These are phyloP conservation scores for Podospora fimiseda DNA, from an alignment of 495 filamentous ascomycete genomes.

Conservation along the genomic window DNA sequence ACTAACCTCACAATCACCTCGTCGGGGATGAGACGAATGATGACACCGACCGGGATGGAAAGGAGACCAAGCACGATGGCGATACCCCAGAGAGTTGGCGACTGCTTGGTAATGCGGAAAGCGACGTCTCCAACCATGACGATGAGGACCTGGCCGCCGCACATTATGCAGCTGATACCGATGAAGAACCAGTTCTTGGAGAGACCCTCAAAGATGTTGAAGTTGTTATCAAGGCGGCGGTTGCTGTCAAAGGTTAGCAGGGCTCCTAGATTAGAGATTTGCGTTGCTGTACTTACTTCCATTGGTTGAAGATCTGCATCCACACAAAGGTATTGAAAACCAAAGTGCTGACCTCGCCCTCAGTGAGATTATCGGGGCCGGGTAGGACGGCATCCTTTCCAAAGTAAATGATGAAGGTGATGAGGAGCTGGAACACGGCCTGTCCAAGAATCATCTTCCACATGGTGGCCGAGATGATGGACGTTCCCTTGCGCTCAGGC, in stretches of 20 bases:
- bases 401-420: constrained; percentile 77
- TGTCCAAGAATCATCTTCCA: constrained; percentile 96
- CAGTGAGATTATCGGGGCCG: constrained; percentile 28
- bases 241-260: constrained; percentile 46
- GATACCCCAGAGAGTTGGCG: constrained; percentile 66
- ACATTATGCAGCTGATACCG: constrained; percentile 72
- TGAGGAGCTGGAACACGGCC: constrained; percentile 70
- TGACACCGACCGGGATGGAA: constrained; percentile 67
- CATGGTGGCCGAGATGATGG: constrained; percentile 78
- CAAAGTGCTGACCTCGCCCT: constrained; percentile 57
- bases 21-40: constrained; percentile 57
- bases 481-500: constrained; percentile 70
- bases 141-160: constrained; percentile 74
- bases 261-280: neutral
- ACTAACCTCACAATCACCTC: constrained; percentile 58
- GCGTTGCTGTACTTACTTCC: constrained; percentile 57
- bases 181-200: constrained; percentile 74
- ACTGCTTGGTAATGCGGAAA: constrained; percentile 64
- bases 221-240: constrained; percentile 77
- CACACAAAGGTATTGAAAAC: constrained; percentile 94
- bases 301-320: constrained; percentile 97
- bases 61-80: constrained; percentile 64
- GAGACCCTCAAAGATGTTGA: constrained; percentile 86
- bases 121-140: constrained; percentile 68
- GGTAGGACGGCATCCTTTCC: constrained; percentile 57